phyloP scores from a whole-genome alignment of 2,329 filamentous ascomycete genomes.

The Ophiocordyceps australis region DNA sequence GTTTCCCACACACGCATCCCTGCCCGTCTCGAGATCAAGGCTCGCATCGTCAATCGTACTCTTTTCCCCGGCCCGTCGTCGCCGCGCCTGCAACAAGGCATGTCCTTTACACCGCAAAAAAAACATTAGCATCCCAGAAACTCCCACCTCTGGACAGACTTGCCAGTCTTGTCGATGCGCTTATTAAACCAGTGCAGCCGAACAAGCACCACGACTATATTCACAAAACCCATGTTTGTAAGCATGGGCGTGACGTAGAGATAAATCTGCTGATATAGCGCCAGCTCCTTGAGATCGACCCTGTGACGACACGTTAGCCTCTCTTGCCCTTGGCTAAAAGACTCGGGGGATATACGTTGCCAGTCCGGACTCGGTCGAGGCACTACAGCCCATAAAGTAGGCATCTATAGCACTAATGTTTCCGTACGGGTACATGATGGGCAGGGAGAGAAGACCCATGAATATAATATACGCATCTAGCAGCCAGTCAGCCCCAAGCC shows the following conservation, averaged over 20 bases:
- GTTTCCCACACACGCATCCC: too few species aligned
- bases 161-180: constrained; percentile 19
- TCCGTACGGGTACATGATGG: constrained; percentile 1
- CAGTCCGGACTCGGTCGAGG: constrained; percentile 29
- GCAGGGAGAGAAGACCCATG: constrained; percentile 2
- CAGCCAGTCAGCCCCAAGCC: background rate
- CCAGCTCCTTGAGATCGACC: constrained; percentile 24
- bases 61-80: too few species aligned
- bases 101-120: too few species aligned
- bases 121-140: too few species aligned
- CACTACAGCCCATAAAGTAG: constrained; percentile 29
- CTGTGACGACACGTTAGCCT: background rate
- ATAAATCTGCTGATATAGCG: constrained; percentile 30
- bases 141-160: too few species aligned
- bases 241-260: constrained; percentile 30
- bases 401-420: constrained; percentile 18
- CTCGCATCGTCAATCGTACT: too few species aligned
- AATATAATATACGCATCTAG: constrained; percentile 1
- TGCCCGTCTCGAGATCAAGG: too few species aligned
- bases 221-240: constrained; percentile 28
- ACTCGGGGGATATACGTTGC: constrained; percentile 21
- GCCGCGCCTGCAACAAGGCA: too few species aligned
- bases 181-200: constrained; percentile 29
- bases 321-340: too few species aligned
- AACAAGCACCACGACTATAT: constrained; percentile 26